Base-by-base conservation (phyloP, 768 basidiomycete genomes). In the Rhodotorula taiwanensis region DNA sequence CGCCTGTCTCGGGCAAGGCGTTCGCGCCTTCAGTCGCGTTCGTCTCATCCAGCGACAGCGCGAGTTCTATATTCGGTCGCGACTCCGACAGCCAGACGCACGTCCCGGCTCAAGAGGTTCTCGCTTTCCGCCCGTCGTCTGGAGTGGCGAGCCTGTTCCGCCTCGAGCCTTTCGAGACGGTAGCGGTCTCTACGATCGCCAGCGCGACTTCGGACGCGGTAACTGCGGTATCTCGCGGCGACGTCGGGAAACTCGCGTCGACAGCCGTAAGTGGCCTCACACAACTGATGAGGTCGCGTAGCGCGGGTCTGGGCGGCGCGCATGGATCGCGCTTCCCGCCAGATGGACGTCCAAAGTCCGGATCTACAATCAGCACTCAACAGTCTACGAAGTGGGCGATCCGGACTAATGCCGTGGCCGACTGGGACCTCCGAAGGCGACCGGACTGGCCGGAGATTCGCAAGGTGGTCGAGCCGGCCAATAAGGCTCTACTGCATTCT, bases 211-310 rank as follows among this genome's bases (percentile, higher is more conserved):
- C 47, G 2, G 52, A 31, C 4, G 53, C 27, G 0, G 27, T 56
- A 2, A 16, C 49, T 21, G 58, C 50, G 9, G 62, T 58, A 4
- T 57, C 61, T 3, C 28, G 58, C 2, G 66, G 62, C 0, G 67
- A 69, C 33, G 68, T 64, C 16, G 68, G 57, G 20, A 30, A 33
- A 14, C 57, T 65, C 14, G 63, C 68, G n/a, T 57, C 49, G 20
- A 69, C 52, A 13, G 68, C 68, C 10, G 64, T 59, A 15, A 64
- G 62, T 28, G 68, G 64, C 3, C 28, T 69, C 41, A 58, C 52
- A 27, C 60, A 65, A 44, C 44, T 69, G 14, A 69, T 69, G 68
- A 59, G 50, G 45, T 23, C n/a, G 14, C 43, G 48, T 27, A 59
- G 41, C 31, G 49, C 13, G 1, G 30, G 11, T 5, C 49, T 50